Percentiles rank a stretch among this genome's conserved stretches.
Conservation (phyloP, 805 yeast genomes). For the Cyberlindnera meyerae region DNA sequence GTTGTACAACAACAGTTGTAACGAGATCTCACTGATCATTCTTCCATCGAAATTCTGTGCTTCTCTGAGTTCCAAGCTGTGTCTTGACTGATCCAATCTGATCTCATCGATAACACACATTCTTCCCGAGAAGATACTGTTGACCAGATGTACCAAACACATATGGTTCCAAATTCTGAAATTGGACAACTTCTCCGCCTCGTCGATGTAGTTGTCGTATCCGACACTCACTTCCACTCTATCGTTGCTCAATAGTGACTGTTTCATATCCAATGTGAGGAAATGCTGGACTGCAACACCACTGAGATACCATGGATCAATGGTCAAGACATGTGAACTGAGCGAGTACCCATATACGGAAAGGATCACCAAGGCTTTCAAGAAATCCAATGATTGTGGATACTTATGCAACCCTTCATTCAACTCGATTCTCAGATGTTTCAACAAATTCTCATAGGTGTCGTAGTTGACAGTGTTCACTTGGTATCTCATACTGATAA, state of each 20-base stretch:
- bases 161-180: conserved; percentile 71
- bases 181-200: conserved; percentile 37
- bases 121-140: conserved; percentile 62
- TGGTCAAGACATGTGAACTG: conserved; percentile 43
- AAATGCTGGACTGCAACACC: conserved; percentile 62
- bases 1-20: conserved; percentile 53
- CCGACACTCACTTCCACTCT: conserved; percentile 14
- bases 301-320: conserved; percentile 71
- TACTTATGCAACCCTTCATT: conserved; percentile 36
- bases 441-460: conserved; percentile 30
- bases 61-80: conserved; percentile 49
- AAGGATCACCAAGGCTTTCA: conserved; percentile 63
- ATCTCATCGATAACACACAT: conserved; percentile 57
- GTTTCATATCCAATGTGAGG: conserved; percentile 41
- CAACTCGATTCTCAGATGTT: conserved; percentile 32
- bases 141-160: conserved; percentile 60
- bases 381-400: conserved; percentile 50
- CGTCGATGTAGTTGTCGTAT: conserved; percentile 21
- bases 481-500: conserved; percentile 52
- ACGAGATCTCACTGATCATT: conserved; percentile 69
- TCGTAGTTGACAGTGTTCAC: conserved; percentile 18
- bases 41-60: conserved; percentile 81
- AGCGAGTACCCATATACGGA: conserved; percentile 62
- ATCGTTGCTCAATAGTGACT: conserved; percentile 15
- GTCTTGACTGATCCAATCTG: conserved; percentile 53